A percentile compares a stretch with the other conserved stretches of the same genome.
phyloP scores from a whole-genome alignment of 805 yeast genomes.

The Pichia thaimueangensis region DNA sequence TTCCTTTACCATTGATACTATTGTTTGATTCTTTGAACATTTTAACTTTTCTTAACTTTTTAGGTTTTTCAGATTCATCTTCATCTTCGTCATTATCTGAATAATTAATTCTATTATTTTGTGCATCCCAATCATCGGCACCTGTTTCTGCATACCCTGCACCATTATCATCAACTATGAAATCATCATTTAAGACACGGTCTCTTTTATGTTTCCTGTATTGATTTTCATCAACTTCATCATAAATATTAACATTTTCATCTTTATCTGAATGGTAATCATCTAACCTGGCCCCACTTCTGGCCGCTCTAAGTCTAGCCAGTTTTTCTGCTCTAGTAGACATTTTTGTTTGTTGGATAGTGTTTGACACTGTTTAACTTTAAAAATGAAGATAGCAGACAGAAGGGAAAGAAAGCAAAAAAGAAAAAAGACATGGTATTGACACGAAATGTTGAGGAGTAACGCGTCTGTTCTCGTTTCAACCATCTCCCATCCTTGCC shows the following conservation, averaged over 20 bases:
- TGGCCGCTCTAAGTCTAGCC: slow-evolving; percentile 56
- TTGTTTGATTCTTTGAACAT: slow-evolving; percentile 9
- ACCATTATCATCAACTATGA: slow-evolving; percentile 91
- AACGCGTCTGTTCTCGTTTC: too few relatives aligned
- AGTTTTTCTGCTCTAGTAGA: slow-evolving; percentile 38
- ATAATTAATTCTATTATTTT: slow-evolving; percentile 36
- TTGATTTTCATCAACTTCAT: slow-evolving; percentile 77
- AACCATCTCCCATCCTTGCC: too few relatives aligned
- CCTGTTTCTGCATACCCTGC: slow-evolving; percentile 94
- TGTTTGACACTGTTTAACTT: too few relatives aligned
- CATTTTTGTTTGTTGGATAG: too few relatives aligned
- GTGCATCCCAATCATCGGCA: slow-evolving; percentile 77
- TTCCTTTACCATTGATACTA: slow-evolving; percentile 17
- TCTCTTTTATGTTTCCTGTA: slow-evolving; percentile 72
- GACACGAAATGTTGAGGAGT: too few relatives aligned
- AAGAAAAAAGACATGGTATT: too few relatives aligned
- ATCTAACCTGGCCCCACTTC: slow-evolving; percentile 49
- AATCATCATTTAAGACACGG: slow-evolving; percentile 81
- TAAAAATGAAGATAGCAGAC: too few relatives aligned
- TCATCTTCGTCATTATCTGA: slow-evolving; percentile 43
- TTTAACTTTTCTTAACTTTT: slow-evolving; percentile 32
- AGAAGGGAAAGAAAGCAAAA: too few relatives aligned
- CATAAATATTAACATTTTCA: slow-evolving; percentile 60
- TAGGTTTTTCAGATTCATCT: slow-evolving; percentile 22
- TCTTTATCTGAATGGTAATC: slow-evolving; percentile 38